Evolutionary conservation across 2,329 filamentous ascomycete species (phyloP).

Genomic region (Coleophoma crateriformis): DNA sequence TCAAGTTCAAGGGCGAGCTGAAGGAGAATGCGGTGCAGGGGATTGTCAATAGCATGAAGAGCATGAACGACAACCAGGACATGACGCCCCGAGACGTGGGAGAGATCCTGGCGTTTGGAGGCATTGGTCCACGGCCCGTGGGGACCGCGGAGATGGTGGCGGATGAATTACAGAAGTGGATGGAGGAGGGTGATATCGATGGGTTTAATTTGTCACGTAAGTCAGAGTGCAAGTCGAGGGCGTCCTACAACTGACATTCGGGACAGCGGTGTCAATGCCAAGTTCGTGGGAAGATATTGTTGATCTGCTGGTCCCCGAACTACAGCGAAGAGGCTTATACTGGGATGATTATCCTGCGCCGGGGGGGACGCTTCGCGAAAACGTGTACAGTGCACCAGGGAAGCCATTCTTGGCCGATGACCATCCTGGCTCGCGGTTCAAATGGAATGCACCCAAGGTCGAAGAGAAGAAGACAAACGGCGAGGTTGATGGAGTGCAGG

Average conservation of each 20-base stretch:
- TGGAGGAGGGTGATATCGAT: constrained; percentile 62
- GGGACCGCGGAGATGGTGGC: constrained; percentile 61
- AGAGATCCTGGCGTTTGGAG: constrained; percentile 61
- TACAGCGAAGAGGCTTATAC: constrained; percentile 47
- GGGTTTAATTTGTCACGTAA: constrained; percentile 67
- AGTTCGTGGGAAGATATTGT: constrained; percentile 61
- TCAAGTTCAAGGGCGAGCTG: constrained; percentile 32
- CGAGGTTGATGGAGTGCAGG: too few relatives aligned
- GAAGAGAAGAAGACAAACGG: too few relatives aligned
- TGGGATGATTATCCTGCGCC: constrained; percentile 43
- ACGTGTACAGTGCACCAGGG: constrained; percentile 45
- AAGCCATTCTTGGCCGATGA: constrained; percentile 42
- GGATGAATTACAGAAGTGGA: constrained; percentile 61
- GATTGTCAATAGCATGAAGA: constrained; percentile 32
- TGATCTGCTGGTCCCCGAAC: constrained; percentile 57
- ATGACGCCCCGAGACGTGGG: constrained; percentile 67
- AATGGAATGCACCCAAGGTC: background rate
- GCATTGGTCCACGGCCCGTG: constrained; percentile 57
- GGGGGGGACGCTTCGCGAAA: constrained; percentile 52
- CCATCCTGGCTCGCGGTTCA: constrained; percentile 25
- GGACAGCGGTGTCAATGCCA: constrained; percentile 45
- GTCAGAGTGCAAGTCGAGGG: too few relatives aligned
- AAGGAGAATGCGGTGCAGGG: constrained; percentile 35
- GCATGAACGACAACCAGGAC: constrained; percentile 49
- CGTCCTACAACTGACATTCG: too few relatives aligned